Evolutionary conservation across 2,329 filamentous ascomycete species (phyloP), one percentile per base, ranked within the genome.

Genomic region (Tolypocladium ovalisporum): DNA sequence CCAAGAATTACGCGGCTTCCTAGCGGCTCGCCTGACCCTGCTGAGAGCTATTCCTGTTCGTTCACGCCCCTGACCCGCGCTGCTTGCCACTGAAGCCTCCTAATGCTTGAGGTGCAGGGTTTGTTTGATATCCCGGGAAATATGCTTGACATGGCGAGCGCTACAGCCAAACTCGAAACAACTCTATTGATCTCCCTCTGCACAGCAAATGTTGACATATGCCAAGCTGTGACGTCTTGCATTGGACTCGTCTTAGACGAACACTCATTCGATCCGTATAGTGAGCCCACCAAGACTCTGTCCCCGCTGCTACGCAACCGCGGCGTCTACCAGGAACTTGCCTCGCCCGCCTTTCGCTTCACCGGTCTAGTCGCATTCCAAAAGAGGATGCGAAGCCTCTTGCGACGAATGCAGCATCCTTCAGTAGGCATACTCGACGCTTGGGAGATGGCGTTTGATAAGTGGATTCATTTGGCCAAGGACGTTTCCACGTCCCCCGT

Each of bases 331-430:
- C 71, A 75, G 29, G 84, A 87, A 60, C 81, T 88, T 55, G 78
- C 83, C 1, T 85, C 84, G 1, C 80, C 78, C 47, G 79, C 78
- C 1, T 88, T 87, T 64, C 77, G 83, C 34, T 85, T 88, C 63
- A 88, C 85, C 9, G 85, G 85, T 1, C 70, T 87, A 9, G 85
- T 88, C 13, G 85, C 85, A 2, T 88, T 88, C 64, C 85, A 88
- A 62, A 87, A 87, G 65, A 77, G 85, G 44, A 76, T 85, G 36
- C 78, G 85, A 51, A 76, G 77, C 15, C 75, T 87, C 36, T 67
- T 88, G 27, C 75, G 83, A 29, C 79, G 79, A 53, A 81, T 87
- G 73, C 77, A 81, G 54, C 80, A 79, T 61, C 85, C 85, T 24
- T 85, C 82, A 13, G 73, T 75, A n/a, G 84, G 84, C n/a, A 86